Base-by-base conservation (phyloP, 345 rosid species). In the Mallotus nudiflorus region DNA sequence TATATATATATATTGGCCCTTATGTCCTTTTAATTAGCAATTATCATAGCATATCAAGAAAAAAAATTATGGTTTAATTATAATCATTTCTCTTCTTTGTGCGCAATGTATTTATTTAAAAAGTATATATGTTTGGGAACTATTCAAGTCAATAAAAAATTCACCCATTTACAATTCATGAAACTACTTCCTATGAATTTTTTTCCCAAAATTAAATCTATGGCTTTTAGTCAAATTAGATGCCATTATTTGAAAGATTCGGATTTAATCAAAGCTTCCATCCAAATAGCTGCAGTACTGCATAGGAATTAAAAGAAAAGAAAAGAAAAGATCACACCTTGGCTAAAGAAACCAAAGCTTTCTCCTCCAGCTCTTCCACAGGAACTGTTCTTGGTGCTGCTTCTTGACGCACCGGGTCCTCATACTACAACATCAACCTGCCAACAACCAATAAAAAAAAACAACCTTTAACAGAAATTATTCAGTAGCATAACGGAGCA, bases 341-440 rank as follows among this genome's bases (percentile, higher is more conserved):
- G 65, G 97, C 97, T 74, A 95, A 61, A 81, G 93, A 81, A 78
- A 92, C 83, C 79, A 90, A 75, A 27, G 93, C 90, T 83, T 85
- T 90, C 87, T 95, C 99, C 81, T 92, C 97, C 3, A 95, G 95
- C 77, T 81, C 84, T 27, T 91, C 90, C 19, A 73, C 19, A 48
- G 91, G 89, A 73, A 95, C 92, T 35, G 92, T 87, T 83, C 85
- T 87, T 69, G 84, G 81, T 71, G 99, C 97, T 40, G 87, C 96
- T 67, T 90, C 97, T 75, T 95, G 97, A 63, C 85, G 82, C 37
- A 51, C 72, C 29, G 90, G 93, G 81, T 95, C 97, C 80, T 90
- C 96, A 70, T 95, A 95, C 99, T 95, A 71, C 74, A 74, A 2
- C 52, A 69, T 59, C 2, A 33, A n/a, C n/a, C 66, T 12, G 16